These are phyloP conservation scores for Coniochaeta sp. DNA, from an alignment of 2,329 filamentous ascomycete genomes.

Conservation along the genomic window DNA sequence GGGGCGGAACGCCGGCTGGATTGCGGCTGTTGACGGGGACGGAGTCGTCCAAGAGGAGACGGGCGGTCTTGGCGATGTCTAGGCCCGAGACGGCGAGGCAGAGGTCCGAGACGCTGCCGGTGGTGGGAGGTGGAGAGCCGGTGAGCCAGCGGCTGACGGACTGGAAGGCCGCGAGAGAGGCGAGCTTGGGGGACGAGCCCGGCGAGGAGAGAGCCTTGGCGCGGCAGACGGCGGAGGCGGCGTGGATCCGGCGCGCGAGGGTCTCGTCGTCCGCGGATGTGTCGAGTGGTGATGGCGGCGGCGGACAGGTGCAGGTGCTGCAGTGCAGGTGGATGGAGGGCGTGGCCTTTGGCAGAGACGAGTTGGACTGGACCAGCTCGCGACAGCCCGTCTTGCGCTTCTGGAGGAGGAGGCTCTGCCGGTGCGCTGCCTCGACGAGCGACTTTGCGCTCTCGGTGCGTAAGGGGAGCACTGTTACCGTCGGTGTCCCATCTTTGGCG, in stretches of 20 bases:
- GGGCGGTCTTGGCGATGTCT: constrained; percentile 10
- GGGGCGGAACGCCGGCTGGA: constrained; percentile 10
- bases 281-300: background rate
- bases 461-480: background rate
- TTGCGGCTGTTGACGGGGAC: constrained; percentile 10
- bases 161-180: constrained; percentile 2
- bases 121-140: background rate
- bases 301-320: constrained; percentile 9
- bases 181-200: constrained; percentile 1
- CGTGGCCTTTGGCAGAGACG: constrained; percentile 4
- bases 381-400: constrained; percentile 8
- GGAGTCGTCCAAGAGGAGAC: constrained; percentile 8
- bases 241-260: constrained; percentile 8
- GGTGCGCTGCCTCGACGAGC: background rate
- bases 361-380: constrained; percentile 10
- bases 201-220: background rate
- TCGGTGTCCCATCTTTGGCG: background rate
- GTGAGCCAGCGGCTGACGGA: background rate
- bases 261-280: constrained; percentile 5
- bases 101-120: constrained; percentile 10
- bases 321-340: constrained; percentile 12
- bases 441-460: background rate
- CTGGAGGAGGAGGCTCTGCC: background rate
- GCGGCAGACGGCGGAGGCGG: constrained; percentile 6
- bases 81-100: constrained; percentile 11